phyloP scores from a whole-genome alignment of 2,329 filamentous ascomycete genomes.

The Calonectria montana region DNA sequence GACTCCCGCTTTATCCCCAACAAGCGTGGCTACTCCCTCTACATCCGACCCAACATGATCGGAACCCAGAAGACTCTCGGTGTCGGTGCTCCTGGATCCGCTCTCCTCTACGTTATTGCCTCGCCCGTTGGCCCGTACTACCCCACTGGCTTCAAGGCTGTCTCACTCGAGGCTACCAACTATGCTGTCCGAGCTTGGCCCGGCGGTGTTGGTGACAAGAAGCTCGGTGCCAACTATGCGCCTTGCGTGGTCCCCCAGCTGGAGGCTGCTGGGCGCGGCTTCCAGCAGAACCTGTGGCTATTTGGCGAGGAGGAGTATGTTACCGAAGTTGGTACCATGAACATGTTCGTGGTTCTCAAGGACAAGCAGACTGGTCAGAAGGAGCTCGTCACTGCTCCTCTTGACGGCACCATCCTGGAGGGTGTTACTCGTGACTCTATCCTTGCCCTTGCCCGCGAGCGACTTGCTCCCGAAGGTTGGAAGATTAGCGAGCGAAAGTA shows the following conservation, averaged over 20 bases:
- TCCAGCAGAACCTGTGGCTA: slow-evolving; percentile 98
- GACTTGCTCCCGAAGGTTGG: slow-evolving; percentile 88
- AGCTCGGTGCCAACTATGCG: slow-evolving; percentile 99
- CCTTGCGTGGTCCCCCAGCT: slow-evolving; percentile 97
- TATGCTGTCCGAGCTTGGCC: slow-evolving; percentile 98
- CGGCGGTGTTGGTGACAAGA: slow-evolving; percentile 97
- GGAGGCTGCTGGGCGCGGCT: slow-evolving; percentile 88
- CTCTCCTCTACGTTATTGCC: slow-evolving; percentile 93
- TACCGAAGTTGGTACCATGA: slow-evolving; percentile 99
- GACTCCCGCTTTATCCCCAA: slow-evolving; percentile 92
- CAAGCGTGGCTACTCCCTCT: slow-evolving; percentile 90
- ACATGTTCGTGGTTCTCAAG: slow-evolving; percentile 89
- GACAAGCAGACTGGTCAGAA: slow-evolving; percentile 90
- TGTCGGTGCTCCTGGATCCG: slow-evolving; percentile 90
- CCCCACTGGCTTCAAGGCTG: slow-evolving; percentile 97
- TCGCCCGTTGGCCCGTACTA: slow-evolving; percentile 98
- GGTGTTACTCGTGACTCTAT: slow-evolving; percentile 95
- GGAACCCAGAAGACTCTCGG: slow-evolving; percentile 95
- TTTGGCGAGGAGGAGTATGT: slow-evolving; percentile 96
- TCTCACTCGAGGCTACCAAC: slow-evolving; percentile 94
- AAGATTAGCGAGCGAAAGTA: slow-evolving; percentile 88
- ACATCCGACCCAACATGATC: slow-evolving; percentile 96
- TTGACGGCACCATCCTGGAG: slow-evolving; percentile 96
- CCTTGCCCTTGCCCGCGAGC: slow-evolving; percentile 85
- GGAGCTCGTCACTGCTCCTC: slow-evolving; percentile 92